Percentiles rank a stretch among this genome's conserved stretches.
phyloP scores from a whole-genome alignment of 208 protist genomes.

The Crithidia thermophila region DNA sequence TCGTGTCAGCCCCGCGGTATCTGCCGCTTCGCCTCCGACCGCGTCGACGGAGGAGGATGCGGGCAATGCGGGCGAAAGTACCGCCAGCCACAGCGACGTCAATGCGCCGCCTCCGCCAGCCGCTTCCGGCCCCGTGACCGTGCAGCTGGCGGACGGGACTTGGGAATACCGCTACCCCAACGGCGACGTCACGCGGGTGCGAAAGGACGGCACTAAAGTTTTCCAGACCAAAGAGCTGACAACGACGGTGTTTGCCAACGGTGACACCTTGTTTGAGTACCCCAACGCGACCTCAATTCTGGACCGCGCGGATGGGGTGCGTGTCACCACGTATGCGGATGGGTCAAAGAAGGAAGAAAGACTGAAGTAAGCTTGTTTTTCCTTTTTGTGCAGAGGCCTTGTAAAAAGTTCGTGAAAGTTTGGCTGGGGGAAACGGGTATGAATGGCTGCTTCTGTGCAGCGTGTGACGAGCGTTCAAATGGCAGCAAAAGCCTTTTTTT shows the following conservation, averaged over 20 bases:
- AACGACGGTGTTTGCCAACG: conserved; percentile 70
- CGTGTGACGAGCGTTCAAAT: background rate
- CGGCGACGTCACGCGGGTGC: conserved; percentile 61
- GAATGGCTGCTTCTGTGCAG: too few relatives aligned
- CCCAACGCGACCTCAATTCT: conserved; percentile 73
- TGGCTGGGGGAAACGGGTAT: too few relatives aligned
- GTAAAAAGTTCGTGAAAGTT: too few relatives aligned
- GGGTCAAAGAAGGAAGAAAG: conserved; percentile 66
- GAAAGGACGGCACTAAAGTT: conserved; percentile 63
- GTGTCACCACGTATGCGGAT: conserved; percentile 74
- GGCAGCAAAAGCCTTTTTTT: background rate
- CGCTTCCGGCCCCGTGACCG: conserved; percentile 37
- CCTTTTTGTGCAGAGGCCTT: too few relatives aligned
- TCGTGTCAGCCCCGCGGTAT: background rate
- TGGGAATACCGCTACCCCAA: conserved; percentile 83
- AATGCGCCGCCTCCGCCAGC: background rate
- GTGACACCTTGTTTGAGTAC: conserved; percentile 80
- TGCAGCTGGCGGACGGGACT: conserved; percentile 68
- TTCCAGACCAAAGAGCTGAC: conserved; percentile 60
- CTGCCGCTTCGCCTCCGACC: background rate
- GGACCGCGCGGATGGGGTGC: conserved; percentile 77
- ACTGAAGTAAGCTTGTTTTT: conserved; percentile 22
- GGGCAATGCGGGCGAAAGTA: background rate
- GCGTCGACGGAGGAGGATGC: background rate
- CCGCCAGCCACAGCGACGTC: background rate